Evolutionary conservation across 1,284 basidiomycete species (phyloP).

Genomic region (Apiotrichum akiyoshidainum): DNA sequence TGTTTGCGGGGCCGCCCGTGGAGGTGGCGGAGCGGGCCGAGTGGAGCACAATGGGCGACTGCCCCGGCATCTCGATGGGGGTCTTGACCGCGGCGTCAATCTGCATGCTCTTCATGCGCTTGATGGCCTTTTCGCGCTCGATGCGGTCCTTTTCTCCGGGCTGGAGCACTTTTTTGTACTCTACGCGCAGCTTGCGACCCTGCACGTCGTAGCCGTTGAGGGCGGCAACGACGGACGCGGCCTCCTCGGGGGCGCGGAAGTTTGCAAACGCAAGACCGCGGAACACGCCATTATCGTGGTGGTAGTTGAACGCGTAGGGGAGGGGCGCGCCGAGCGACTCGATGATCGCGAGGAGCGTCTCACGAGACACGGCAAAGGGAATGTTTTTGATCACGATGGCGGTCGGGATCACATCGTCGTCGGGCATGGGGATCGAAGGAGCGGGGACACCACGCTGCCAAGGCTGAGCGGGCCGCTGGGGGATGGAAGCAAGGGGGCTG

Average conservation of each 20-base stretch:
- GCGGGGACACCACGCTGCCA: conserved; percentile 9
- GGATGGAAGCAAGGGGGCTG: conserved; percentile 26
- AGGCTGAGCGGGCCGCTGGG: conserved; percentile 8
- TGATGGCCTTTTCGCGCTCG: conserved; percentile 97
- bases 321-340: conserved; percentile 91
- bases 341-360: conserved; percentile 93
- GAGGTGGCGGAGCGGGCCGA: conserved; percentile 4
- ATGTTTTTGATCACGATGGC: conserved; percentile 99
- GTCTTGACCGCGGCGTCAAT: conserved; percentile 60
- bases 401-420: conserved; percentile 93
- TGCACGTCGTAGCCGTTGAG: conserved; percentile 80
- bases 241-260: conserved; percentile 85
- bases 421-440: conserved; percentile 18
- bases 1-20: conserved; percentile 57
- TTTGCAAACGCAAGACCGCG: conserved; percentile 98
- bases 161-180: conserved; percentile 99
- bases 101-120: conserved; percentile 95
- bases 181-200: conserved; percentile 96
- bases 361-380: conserved; percentile 94
- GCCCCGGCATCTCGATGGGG: conserved; percentile 5
- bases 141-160: conserved; percentile 99
- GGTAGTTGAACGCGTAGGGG: conserved; percentile 99
- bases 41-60: conserved; percentile 3
- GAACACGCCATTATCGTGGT: conserved; percentile 93
- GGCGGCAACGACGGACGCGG: conserved; percentile 91